Percentiles rank a stretch among this genome's conserved stretches.
Conservation (phyloP, 768 basidiomycete species). For the Cantharellus anzutake region DNA sequence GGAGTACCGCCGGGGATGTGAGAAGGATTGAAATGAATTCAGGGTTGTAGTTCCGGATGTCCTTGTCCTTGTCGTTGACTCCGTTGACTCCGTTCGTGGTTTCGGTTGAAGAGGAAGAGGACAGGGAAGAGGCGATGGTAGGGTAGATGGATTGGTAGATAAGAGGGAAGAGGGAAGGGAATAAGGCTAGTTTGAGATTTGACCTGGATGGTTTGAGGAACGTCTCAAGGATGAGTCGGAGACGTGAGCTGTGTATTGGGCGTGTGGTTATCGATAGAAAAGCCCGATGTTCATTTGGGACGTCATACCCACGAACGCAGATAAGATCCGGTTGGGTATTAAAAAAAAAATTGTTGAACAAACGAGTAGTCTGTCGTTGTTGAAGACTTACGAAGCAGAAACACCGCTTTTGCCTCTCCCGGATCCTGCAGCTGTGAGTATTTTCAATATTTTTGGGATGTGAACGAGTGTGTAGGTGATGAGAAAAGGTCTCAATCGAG, state of each 20-base stretch:
- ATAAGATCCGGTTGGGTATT: too few species aligned
- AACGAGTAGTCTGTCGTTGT: too few species aligned
- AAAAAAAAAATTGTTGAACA: too few species aligned
- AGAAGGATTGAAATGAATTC: conserved; percentile 1
- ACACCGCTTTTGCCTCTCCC: too few species aligned
- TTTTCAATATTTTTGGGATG: neutral
- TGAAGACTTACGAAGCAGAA: too few species aligned
- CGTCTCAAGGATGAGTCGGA: neutral
- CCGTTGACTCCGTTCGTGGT: neutral
- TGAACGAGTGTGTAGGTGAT: neutral
- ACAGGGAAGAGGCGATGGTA: neutral
- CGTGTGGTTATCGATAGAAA: neutral
- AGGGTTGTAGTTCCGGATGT: neutral
- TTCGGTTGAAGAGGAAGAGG: neutral
- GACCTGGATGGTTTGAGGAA: neutral
- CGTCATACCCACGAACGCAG: too few species aligned
- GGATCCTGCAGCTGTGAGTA: too few species aligned
- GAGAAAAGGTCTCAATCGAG: neutral
- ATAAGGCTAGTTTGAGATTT: conserved; percentile 4
- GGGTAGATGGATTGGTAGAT: conserved; percentile 5
- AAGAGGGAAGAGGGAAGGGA: conserved; percentile 5
- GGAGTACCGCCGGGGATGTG: conserved; percentile 5
- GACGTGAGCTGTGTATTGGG: neutral
- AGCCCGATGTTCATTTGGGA: too few species aligned
- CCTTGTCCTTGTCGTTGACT: too few species aligned